phyloP scores from a whole-genome alignment of 768 basidiomycete genomes.

The Lyophyllum atratum region DNA sequence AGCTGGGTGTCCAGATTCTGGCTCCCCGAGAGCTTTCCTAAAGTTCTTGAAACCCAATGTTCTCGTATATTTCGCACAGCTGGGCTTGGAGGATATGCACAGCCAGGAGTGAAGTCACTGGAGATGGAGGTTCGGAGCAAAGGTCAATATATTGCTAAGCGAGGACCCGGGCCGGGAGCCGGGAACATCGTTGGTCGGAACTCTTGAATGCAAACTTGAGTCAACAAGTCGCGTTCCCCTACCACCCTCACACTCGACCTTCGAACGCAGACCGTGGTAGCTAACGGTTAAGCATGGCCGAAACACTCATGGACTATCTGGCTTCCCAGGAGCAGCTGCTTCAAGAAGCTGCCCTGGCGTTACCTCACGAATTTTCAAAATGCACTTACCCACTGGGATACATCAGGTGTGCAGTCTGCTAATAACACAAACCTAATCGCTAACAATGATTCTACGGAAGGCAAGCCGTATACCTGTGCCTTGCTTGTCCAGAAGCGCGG shows the following conservation, averaged over 20 bases:
- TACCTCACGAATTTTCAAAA: conserved; percentile 65
- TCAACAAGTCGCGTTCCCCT: neutral
- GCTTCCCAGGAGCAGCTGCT: conserved; percentile 50
- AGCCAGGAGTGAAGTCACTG: neutral
- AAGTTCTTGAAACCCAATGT: neutral
- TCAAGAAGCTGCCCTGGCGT: conserved; percentile 53
- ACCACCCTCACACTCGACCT: neutral
- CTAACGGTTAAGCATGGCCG: neutral
- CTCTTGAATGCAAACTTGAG: neutral
- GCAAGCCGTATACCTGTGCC: conserved; percentile 82
- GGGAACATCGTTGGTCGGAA: too few species aligned
- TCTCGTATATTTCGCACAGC: neutral
- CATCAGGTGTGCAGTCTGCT: conserved; percentile 39
- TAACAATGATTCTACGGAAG: conserved; percentile 31
- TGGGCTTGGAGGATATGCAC: neutral
- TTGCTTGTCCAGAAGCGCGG: conserved; percentile 65
- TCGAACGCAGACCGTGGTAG: neutral
- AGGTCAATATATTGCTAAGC: neutral
- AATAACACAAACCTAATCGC: conserved; percentile 1
- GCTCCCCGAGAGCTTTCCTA: neutral
- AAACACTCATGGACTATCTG: conserved; percentile 47
- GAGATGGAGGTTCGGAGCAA: too few species aligned
- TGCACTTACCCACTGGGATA: conserved; percentile 64
- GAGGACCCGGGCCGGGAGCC: neutral
- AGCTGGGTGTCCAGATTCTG: neutral